phyloP scores from a whole-genome alignment of 371 early-diverging fungal species.

The Mortierella sp. region DNA sequence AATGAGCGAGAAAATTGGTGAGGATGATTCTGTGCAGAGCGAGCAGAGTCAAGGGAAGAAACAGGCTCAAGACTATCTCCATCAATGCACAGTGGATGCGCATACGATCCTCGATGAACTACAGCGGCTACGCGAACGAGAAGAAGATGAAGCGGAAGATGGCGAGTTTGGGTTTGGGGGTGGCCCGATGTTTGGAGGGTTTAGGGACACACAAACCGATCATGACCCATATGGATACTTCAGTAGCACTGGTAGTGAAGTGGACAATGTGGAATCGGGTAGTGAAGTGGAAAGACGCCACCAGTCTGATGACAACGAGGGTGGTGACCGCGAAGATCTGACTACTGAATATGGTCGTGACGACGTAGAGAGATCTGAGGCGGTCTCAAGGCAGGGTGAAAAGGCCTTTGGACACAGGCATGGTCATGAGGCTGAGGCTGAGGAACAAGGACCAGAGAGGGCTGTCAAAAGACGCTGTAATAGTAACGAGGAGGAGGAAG shows the following conservation, averaged over 20 bases:
- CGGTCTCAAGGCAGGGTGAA: no score
- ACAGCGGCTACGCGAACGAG: constrained; percentile 2
- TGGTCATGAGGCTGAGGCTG: no score
- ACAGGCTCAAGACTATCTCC: neutral
- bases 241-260: neutral
- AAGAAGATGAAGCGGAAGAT: constrained; percentile 15
- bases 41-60: neutral
- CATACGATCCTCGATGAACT: constrained; percentile 12
- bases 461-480: no score
- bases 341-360: no score
- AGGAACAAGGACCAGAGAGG: no score
- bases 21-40: neutral
- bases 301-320: constrained; percentile 2
- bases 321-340: no score
- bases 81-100: constrained; percentile 22
- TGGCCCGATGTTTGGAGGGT: no score
- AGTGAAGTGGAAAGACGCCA: neutral
- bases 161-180: neutral
- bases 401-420: no score
- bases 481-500: no score
- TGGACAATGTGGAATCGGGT: neutral
- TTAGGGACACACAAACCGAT: neutral
- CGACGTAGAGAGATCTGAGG: no score
- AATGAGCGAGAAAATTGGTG: neutral
- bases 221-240: neutral